Evolutionary conservation across 2,329 filamentous ascomycete genomes (phyloP).

Genomic region (Aspergillus niger): DNA sequence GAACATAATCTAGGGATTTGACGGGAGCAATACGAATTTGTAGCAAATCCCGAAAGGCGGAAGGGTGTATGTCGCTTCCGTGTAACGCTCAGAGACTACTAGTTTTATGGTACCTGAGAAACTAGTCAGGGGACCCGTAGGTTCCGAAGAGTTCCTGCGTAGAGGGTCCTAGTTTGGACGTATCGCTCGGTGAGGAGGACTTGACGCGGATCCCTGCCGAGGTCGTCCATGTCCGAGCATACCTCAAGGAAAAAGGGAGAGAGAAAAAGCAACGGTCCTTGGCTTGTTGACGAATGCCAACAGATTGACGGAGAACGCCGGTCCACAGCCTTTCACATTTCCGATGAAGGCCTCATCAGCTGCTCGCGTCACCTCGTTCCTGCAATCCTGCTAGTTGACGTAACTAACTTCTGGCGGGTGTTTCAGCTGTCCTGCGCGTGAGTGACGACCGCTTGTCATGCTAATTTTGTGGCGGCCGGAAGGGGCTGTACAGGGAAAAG

Average conservation of each 20-base stretch:
- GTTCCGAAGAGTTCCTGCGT: not conserved
- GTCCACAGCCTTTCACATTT: not conserved
- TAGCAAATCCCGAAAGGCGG: not conserved
- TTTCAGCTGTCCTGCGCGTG: slow-evolving; percentile 11
- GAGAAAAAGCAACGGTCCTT: not conserved
- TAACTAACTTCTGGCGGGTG: slow-evolving; percentile 4
- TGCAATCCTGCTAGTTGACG: slow-evolving; percentile 12
- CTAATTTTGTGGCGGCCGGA: slow-evolving; percentile 8
- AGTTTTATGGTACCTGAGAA: not conserved
- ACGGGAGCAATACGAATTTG: not conserved
- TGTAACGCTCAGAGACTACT: not conserved
- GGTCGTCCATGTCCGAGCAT: not conserved
- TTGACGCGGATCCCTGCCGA: not conserved
- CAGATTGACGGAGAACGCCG: not conserved
- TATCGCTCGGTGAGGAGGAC: not conserved
- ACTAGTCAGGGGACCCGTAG: not conserved
- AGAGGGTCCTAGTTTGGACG: not conserved
- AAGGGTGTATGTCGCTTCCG: not conserved
- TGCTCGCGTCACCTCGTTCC: slow-evolving; percentile 17
- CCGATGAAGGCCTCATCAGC: slow-evolving; percentile 14
- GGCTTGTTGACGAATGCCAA: slow-evolving; percentile 4
- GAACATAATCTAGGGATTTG: not conserved
- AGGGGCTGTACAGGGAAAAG: slow-evolving; percentile 9
- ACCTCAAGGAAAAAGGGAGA: not conserved
- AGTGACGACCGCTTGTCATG: not conserved